These are phyloP conservation scores for Cicer judaicum DNA, from an alignment of 306 rosid genomes.

Conservation along the genomic window DNA sequence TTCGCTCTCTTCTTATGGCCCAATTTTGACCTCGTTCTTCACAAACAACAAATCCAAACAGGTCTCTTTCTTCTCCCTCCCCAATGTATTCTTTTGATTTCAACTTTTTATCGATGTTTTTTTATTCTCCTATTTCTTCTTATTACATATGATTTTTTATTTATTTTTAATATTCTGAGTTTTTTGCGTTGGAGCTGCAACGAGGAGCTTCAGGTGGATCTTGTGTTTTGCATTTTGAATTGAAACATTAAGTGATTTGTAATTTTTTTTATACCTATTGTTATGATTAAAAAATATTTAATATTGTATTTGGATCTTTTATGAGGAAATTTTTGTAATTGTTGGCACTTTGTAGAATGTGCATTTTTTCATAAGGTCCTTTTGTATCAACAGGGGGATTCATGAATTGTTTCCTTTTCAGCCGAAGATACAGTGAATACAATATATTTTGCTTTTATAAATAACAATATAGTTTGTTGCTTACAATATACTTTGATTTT, in stretches of 20 bases:
- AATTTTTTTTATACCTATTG: background rate
- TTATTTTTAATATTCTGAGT: background rate
- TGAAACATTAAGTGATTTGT: background rate
- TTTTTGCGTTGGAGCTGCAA: constrained; percentile 8
- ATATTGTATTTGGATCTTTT: constrained; percentile 20
- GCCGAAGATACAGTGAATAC: background rate
- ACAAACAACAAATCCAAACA: background rate
- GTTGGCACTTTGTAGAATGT: constrained; percentile 23
- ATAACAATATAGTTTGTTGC: background rate
- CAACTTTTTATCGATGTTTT: background rate
- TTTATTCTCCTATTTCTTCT: background rate
- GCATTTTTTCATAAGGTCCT: background rate
- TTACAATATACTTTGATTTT: background rate
- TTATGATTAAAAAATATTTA: background rate
- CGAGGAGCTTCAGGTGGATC: constrained; percentile 34
- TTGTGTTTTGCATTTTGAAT: background rate
- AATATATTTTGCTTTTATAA: background rate
- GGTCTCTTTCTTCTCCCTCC: constrained; percentile 33
- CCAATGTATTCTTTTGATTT: background rate
- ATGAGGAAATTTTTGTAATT: constrained; percentile 6
- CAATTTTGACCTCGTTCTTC: constrained; percentile 30
- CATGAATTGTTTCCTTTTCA: background rate
- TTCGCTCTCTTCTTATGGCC: constrained; percentile 37
- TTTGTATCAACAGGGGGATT: background rate
- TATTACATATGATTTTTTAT: background rate